These are phyloP conservation scores for Taphrina populina DNA, from an alignment of 1,139 yeast genomes.

Conservation along the genomic window DNA sequence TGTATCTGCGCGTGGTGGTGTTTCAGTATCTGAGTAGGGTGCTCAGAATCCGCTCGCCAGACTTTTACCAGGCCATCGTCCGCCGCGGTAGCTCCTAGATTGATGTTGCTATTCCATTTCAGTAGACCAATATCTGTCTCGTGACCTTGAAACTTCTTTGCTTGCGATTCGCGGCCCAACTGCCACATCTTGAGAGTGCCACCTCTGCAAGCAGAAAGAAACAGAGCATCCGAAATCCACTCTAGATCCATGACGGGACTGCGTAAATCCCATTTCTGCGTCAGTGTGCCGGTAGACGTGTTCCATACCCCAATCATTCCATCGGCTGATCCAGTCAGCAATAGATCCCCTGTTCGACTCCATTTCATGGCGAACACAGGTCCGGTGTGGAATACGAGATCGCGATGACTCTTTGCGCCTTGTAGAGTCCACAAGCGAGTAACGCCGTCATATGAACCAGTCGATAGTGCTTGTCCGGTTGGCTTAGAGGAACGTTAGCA, in stretches of 20 bases:
- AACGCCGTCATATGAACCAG: constrained; percentile 34
- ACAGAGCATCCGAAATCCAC: constrained; percentile 72
- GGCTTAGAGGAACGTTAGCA: constrained; percentile 27
- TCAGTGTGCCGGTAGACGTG: constrained; percentile 51
- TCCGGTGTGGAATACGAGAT: constrained; percentile 56
- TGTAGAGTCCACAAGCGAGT: constrained; percentile 32
- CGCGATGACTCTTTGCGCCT: constrained; percentile 51
- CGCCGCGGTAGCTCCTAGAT: constrained; percentile 28
- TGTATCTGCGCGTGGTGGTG: constrained; percentile 17
- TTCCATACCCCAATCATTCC: constrained; percentile 58
- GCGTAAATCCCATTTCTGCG: constrained; percentile 49
- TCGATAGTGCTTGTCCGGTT: constrained; percentile 28
- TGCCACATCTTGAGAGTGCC: constrained; percentile 62
- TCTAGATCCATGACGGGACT: constrained; percentile 55
- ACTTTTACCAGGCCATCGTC: constrained; percentile 48
- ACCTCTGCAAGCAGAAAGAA: constrained; percentile 65
- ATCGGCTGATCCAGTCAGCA: constrained; percentile 50
- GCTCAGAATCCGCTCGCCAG: constrained; percentile 32
- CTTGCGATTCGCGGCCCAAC: constrained; percentile 53
- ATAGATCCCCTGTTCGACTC: constrained; percentile 50
- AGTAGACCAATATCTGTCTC: constrained; percentile 59
- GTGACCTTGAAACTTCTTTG: constrained; percentile 71
- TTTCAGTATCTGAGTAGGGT: constrained; percentile 23
- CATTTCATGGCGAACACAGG: constrained; percentile 56
- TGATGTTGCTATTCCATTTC: constrained; percentile 53